A percentile compares a stretch with the other conserved stretches of the same genome.
Evolutionary conservation across 2,329 filamentous ascomycete species (phyloP).

Genomic region (Furcasterigmium furcatum): DNA sequence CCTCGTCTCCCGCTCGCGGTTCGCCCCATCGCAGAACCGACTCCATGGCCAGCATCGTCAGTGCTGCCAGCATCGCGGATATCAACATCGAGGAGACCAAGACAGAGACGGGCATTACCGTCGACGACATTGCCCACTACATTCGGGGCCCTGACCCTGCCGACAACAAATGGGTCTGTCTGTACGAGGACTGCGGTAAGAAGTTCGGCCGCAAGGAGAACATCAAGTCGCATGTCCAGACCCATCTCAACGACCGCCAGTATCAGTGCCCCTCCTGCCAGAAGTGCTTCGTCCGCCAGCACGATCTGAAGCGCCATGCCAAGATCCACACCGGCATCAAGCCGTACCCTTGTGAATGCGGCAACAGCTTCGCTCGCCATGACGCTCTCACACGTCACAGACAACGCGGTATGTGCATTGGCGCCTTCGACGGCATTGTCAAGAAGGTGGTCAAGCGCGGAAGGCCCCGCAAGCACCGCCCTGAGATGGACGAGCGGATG

Average conservation of each 20-base stretch:
- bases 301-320: constrained; percentile 66
- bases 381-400: constrained; percentile 92
- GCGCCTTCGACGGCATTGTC: constrained; percentile 79
- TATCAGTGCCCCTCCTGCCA: constrained; percentile 90
- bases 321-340: constrained; percentile 98
- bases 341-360: constrained; percentile 91
- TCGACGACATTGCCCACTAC: constrained; percentile 76
- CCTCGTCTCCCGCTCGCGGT: constrained; percentile 16
- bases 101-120: constrained; percentile 78
- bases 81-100: constrained; percentile 65
- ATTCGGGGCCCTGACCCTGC: constrained; percentile 68
- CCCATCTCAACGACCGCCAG: constrained; percentile 92
- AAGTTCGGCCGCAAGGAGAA: constrained; percentile 97
- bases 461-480: constrained; percentile 59
- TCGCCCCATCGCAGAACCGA: constrained; percentile 53
- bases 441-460: constrained; percentile 61
- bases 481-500: constrained; percentile 52
- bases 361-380: constrained; percentile 90
- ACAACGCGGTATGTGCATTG: constrained; percentile 94
- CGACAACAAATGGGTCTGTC: constrained; percentile 78
- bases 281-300: neutral
- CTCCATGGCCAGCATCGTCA: constrained; percentile 57
- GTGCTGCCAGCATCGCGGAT: constrained; percentile 56
- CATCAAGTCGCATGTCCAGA: constrained; percentile 97
- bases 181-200: constrained; percentile 78